Evolutionary conservation across 2,329 filamentous ascomycete species (phyloP), one percentile per base, ranked within the genome.

Genomic region (Calcarisporium arbuscula): DNA sequence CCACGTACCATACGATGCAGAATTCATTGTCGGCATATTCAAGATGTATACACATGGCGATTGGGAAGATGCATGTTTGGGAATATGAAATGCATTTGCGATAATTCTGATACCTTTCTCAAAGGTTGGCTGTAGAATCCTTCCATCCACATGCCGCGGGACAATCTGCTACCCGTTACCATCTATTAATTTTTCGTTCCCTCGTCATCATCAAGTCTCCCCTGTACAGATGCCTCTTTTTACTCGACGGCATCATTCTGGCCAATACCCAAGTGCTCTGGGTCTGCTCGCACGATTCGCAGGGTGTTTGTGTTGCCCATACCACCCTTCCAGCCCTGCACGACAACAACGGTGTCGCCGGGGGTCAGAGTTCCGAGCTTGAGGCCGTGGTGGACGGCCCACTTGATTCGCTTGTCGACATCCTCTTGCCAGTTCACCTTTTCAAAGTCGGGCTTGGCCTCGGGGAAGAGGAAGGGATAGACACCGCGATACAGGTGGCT

Each of bases 401-500:
- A 98, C 76, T 90, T 95, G 65, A 98, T 86, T 58, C 92, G 87
- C 61, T 82, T 80, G 68, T 98, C 92, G 51, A 98, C 92, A 65
- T 98, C 90, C 72, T 96, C 88, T 71, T 98, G 92, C 92, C 92
- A 98, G 68, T 94, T 89, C 55, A 83, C 78, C 64, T 83, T 77
- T 61, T 74, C 77, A 67, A 96, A 98, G 70, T 98, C 87, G 51
- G 92, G 92, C 80, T 96, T 96, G 53, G 70, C 67, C 71, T 95
- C 85, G 35, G 82, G 77, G 75, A 95, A 96, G 55, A 84, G 74
- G 83, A 98, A 98, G 39, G 92, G 92, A 61, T 95, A 98, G 43
- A 98, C 90, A 52, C 92, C 92, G 58, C 92, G 90, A 72, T 95
- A 96, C 61, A 98, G 68, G 65, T 98, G 92, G 48, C 80, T 84